These are phyloP conservation scores for Aspergillus chevalieri DNA, from an alignment of 2,329 filamentous ascomycete genomes.

Conservation along the genomic window DNA sequence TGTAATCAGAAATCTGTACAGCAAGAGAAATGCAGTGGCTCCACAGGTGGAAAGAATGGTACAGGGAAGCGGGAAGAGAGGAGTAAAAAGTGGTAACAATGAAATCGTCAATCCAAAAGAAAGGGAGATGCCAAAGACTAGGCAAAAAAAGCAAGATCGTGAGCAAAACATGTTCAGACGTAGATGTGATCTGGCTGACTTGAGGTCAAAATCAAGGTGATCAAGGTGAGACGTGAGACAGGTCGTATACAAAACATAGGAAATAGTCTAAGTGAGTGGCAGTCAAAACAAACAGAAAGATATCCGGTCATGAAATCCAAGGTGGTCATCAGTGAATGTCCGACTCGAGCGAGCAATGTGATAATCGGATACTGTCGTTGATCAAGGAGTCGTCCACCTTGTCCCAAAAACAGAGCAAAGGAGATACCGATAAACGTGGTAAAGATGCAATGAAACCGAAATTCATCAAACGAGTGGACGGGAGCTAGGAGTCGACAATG, in stretches of 20 bases:
- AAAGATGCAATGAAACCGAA: conserved; percentile 6
- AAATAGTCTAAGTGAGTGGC: conserved; percentile 7
- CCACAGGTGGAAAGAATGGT: conserved; percentile 17
- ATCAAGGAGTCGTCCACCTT: too few relatives aligned
- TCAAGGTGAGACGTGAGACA: conserved; percentile 6
- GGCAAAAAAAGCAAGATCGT: conserved; percentile 20
- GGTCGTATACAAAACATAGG: conserved; percentile 12
- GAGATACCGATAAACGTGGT: conserved; percentile 1
- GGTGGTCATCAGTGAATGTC: conserved; percentile 9
- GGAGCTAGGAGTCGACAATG: conserved; percentile 4
- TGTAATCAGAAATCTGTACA: conserved; percentile 14
- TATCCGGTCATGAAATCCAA: conserved; percentile 4
- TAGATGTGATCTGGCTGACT: neutral
- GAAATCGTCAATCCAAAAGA: conserved; percentile 19
- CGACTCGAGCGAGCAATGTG: conserved; percentile 2
- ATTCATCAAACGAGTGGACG: conserved; percentile 13
- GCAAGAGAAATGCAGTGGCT: conserved; percentile 13
- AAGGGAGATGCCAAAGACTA: conserved; percentile 16
- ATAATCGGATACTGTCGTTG: too few relatives aligned
- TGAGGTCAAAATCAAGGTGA: conserved; percentile 3
- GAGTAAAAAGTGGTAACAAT: conserved; percentile 28
- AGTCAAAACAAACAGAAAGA: conserved; percentile 18
- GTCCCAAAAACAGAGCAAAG: neutral
- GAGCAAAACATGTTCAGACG: conserved; percentile 3
- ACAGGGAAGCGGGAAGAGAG: conserved; percentile 21